Percentiles rank a stretch among this genome's conserved stretches.
Evolutionary conservation across 805 yeast genomes (phyloP).

Genomic region (Starmerella bombicola): DNA sequence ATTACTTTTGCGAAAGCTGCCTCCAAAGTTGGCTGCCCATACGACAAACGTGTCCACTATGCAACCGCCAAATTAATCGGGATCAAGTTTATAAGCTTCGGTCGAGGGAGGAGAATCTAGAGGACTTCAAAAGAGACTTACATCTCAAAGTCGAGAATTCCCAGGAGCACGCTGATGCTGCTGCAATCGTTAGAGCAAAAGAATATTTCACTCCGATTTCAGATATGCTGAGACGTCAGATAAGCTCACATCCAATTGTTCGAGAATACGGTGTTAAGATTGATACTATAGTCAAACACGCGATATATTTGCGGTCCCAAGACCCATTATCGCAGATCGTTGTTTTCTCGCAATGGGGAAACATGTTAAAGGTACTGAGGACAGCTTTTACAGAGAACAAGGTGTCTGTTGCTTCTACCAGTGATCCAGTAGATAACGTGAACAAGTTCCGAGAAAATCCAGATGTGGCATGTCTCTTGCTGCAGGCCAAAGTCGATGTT

Average conservation of each 20-base stretch:
- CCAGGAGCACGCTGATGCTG: background rate
- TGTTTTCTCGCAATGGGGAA: slow-evolving; percentile 81
- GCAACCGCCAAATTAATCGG: slow-evolving; percentile 37
- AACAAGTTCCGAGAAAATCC: slow-evolving; percentile 36
- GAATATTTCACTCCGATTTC: slow-evolving; percentile 25
- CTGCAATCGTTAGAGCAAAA: slow-evolving; percentile 1
- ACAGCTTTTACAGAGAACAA: slow-evolving; percentile 50
- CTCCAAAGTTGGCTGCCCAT: slow-evolving; percentile 57
- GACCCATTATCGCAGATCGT: slow-evolving; percentile 66
- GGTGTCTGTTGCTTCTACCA: slow-evolving; percentile 46
- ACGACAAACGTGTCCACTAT: slow-evolving; percentile 62
- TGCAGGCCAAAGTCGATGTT: slow-evolving; percentile 67
- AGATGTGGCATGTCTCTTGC: slow-evolving; percentile 64
- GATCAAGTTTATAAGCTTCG: slow-evolving; percentile 3
- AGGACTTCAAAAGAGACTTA: background rate
- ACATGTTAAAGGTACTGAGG: slow-evolving; percentile 52
- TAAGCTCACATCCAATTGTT: slow-evolving; percentile 32
- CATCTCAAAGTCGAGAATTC: background rate
- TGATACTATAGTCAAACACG: slow-evolving; percentile 66
- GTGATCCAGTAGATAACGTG: slow-evolving; percentile 23
- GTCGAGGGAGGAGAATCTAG: background rate
- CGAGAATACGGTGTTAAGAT: slow-evolving; percentile 72
- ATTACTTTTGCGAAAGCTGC: slow-evolving; percentile 76
- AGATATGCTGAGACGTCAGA: slow-evolving; percentile 26
- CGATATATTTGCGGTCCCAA: slow-evolving; percentile 45